A percentile compares a stretch with the other conserved stretches of the same genome.
phyloP scores from a whole-genome alignment of 768 basidiomycete species.

The Suillus alpinus region DNA sequence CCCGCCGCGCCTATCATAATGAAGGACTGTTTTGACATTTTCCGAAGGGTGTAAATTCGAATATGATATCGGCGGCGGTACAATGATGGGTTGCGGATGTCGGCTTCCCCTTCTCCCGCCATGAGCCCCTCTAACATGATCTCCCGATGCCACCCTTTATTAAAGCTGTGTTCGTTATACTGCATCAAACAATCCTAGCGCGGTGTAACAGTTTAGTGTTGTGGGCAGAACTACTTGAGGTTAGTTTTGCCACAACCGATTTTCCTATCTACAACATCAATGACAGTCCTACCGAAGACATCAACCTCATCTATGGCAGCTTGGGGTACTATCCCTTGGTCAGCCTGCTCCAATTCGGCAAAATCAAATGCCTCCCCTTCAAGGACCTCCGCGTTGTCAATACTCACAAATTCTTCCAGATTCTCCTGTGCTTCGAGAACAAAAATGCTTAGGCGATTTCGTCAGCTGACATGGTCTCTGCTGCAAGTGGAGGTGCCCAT shows the following conservation, averaged over 20 bases:
- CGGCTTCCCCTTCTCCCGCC: constrained; percentile 13
- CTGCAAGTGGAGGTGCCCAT: not conserved
- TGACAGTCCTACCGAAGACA: no score
- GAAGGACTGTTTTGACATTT: constrained; percentile 14
- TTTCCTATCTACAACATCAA: no score
- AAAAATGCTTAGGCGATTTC: not conserved
- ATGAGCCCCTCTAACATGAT: constrained; percentile 2
- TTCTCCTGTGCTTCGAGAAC: not conserved
- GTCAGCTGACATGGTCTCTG: not conserved
- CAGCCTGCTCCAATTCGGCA: no score
- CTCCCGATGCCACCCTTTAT: constrained; percentile 46
- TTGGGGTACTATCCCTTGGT: no score
- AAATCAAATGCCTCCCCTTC: not conserved
- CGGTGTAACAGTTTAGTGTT: constrained; percentile 22
- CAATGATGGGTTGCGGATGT: constrained; percentile 61
- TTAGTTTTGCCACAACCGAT: no score
- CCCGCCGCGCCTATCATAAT: constrained; percentile 19
- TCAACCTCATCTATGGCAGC: no score
- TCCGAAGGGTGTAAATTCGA: constrained; percentile 41
- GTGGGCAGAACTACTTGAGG: no score
- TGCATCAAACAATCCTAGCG: constrained; percentile 39
- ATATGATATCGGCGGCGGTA: constrained; percentile 55
- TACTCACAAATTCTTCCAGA: not conserved
- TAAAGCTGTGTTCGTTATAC: constrained; percentile 47
- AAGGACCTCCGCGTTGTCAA: not conserved